phyloP scores from a whole-genome alignment of 768 basidiomycete species.

The Pleurotus salmoneostramineus region DNA sequence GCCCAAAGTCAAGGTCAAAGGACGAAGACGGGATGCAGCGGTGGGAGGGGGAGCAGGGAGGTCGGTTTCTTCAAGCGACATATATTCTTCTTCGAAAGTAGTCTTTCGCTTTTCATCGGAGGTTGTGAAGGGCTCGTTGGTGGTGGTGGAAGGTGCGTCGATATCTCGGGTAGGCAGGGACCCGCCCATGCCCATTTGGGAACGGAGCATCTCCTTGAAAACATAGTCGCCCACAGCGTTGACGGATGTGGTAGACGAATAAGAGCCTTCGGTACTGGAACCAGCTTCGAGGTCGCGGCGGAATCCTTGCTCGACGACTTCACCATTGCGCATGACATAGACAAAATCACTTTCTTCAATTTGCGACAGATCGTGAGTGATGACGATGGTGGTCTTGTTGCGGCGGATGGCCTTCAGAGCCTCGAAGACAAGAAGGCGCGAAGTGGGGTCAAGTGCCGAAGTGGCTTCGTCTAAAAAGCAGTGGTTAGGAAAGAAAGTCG shows the following conservation, averaged over 20 bases:
- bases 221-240: conserved; percentile 43
- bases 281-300: conserved; percentile 68
- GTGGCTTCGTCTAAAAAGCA: conserved; percentile 67
- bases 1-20: conserved; percentile 61
- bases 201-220: conserved; percentile 65
- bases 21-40: conserved; percentile 8
- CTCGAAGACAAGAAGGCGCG: conserved; percentile 80
- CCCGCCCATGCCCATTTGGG: conserved; percentile 52
- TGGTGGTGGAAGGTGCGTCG: not conserved
- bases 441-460: conserved; percentile 81
- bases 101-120: conserved; percentile 3
- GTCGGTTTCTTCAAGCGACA: not conserved
- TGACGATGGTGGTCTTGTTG: conserved; percentile 87
- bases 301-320: conserved; percentile 84
- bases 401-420: conserved; percentile 63
- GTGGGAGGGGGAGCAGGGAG: conserved; percentile 10
- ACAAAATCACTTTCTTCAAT: conserved; percentile 78
- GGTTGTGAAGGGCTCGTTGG: not conserved
- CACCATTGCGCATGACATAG: conserved; percentile 83
- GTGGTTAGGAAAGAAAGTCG: conserved; percentile 42
- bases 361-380: conserved; percentile 93
- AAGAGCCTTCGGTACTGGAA: conserved; percentile 3
- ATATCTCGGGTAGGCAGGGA: conserved; percentile 36
- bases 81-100: not conserved
- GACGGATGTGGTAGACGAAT: conserved; percentile 10